Evolutionary conservation across 2,329 filamentous ascomycete genomes (phyloP).

Genomic region (Zasmidium angulare): DNA sequence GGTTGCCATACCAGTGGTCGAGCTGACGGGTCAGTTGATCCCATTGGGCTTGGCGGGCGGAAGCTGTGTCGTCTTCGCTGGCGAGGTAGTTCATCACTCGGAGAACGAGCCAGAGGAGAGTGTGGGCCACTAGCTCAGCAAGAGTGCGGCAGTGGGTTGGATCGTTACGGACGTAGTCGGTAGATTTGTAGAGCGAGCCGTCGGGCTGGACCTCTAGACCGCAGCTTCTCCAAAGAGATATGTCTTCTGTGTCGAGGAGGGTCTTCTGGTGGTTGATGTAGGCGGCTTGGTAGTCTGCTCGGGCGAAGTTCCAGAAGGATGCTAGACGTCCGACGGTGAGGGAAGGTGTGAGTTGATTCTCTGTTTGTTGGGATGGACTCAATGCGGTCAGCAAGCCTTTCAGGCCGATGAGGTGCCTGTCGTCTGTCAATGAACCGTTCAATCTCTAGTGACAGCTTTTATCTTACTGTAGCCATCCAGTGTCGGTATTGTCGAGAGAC

Average conservation of each 20-base stretch:
- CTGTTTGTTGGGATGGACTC: constrained; percentile 26
- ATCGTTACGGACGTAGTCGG: constrained; percentile 58
- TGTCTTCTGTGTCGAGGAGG: constrained; percentile 60
- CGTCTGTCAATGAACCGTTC: constrained; percentile 2
- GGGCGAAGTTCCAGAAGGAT: constrained; percentile 68
- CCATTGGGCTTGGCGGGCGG: constrained; percentile 46
- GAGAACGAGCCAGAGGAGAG: constrained; percentile 63
- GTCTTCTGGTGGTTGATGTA: constrained; percentile 61
- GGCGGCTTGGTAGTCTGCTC: constrained; percentile 40
- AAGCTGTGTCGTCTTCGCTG: constrained; percentile 49
- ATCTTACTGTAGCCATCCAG: constrained; percentile 52
- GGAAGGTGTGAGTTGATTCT: constrained; percentile 44
- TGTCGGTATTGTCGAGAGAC: constrained; percentile 61
- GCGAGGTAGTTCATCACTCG: constrained; percentile 65
- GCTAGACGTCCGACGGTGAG: constrained; percentile 58
- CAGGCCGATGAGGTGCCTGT: constrained; percentile 62
- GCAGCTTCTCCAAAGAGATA: constrained; percentile 62
- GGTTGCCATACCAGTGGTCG: constrained; percentile 58
- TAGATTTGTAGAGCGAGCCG: constrained; percentile 46
- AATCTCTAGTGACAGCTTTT: too few relatives aligned
- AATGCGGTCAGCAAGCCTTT: constrained; percentile 59
- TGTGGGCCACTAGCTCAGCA: constrained; percentile 56
- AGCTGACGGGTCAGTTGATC: constrained; percentile 57
- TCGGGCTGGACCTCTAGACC: constrained; percentile 57
- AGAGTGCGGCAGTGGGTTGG: constrained; percentile 29